Conservation (phyloP, 768 basidiomycete species). For the Pluteus cervinus region DNA sequence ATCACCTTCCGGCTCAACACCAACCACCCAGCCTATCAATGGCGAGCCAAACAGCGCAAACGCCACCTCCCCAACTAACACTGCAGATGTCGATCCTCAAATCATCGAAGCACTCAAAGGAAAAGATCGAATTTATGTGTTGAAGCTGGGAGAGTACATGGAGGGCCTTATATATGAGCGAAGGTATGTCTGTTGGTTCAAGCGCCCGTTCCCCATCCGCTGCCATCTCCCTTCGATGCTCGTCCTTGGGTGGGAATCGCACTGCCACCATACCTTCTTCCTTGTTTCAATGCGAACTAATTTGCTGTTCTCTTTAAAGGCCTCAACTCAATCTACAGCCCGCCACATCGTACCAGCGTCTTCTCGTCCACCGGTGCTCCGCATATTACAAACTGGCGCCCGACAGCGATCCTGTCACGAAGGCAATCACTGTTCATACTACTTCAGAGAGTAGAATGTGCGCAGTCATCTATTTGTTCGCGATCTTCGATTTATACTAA, state of each 20-base stretch:
- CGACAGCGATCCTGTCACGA: conserved; percentile 60
- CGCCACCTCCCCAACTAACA: conserved; percentile 10
- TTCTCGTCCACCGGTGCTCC: conserved; percentile 83
- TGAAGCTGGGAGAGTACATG: conserved; percentile 86
- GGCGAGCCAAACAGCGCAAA: conserved; percentile 15
- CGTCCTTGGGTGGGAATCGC: neutral
- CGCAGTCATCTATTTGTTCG: conserved; percentile 22
- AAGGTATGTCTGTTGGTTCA: conserved; percentile 41
- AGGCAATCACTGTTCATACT: conserved; percentile 51
- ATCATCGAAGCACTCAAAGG: conserved; percentile 82
- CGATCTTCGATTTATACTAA: conserved; percentile 12
- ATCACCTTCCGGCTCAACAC: conserved; percentile 12
- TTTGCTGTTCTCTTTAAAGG: too few relatives aligned
- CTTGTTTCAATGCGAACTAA: too few relatives aligned
- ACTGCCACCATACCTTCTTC: conserved; percentile 1
- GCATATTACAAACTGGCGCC: conserved; percentile 72
- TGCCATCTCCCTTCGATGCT: neutral
- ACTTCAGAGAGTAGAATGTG: conserved; percentile 73
- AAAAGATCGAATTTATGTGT: conserved; percentile 84
- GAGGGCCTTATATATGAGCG: conserved; percentile 73
- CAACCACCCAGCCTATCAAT: conserved; percentile 16
- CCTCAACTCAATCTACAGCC: too few relatives aligned
- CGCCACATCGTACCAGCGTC: conserved; percentile 74
- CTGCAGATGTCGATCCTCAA: conserved; percentile 62
- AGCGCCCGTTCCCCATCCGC: neutral